Conservation (phyloP, 2,329 filamentous ascomycete species). For the Colletotrichum scovillei region DNA sequence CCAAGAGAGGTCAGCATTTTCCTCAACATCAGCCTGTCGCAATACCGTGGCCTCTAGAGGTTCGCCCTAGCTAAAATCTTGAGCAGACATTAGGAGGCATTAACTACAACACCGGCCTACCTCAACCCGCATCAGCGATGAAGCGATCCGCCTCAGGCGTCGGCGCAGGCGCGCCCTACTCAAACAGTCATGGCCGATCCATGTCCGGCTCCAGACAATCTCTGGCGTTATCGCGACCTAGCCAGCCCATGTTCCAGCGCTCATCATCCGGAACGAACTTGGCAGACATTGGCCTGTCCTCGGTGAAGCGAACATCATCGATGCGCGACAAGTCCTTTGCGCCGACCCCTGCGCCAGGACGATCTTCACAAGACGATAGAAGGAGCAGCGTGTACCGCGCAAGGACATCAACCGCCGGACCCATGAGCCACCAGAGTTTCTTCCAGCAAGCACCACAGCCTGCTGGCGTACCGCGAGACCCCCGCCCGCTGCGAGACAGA, state of each 20-base stretch:
- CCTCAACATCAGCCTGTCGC: neutral
- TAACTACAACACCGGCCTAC: constrained; percentile 85
- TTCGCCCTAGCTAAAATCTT: constrained; percentile 10
- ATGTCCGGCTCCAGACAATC: constrained; percentile 87
- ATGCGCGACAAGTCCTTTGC: constrained; percentile 72
- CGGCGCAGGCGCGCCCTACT: constrained; percentile 73
- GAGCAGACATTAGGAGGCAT: constrained; percentile 85
- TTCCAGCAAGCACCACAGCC: constrained; percentile 88
- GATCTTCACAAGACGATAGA: constrained; percentile 67
- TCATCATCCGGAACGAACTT: constrained; percentile 86
- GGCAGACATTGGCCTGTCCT: constrained; percentile 82
- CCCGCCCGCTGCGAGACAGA: constrained; percentile 85
- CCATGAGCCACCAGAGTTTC: constrained; percentile 88
- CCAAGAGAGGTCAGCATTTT: constrained; percentile 80
- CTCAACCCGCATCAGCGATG: constrained; percentile 91
- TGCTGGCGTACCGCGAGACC: constrained; percentile 86
- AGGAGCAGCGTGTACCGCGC: constrained; percentile 85
- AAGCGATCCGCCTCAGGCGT: constrained; percentile 89
- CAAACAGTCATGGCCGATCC: constrained; percentile 79
- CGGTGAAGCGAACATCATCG: constrained; percentile 87
- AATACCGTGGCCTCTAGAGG: neutral
- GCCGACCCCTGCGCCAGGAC: constrained; percentile 45
- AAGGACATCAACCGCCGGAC: constrained; percentile 75
- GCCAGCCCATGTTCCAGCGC: constrained; percentile 87
- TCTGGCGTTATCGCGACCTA: constrained; percentile 84